Evolutionary conservation across 352 stramenopile genomes (phyloP), one percentile per base, ranked within the genome.

Genomic region (Phytophthora brassicae): DNA sequence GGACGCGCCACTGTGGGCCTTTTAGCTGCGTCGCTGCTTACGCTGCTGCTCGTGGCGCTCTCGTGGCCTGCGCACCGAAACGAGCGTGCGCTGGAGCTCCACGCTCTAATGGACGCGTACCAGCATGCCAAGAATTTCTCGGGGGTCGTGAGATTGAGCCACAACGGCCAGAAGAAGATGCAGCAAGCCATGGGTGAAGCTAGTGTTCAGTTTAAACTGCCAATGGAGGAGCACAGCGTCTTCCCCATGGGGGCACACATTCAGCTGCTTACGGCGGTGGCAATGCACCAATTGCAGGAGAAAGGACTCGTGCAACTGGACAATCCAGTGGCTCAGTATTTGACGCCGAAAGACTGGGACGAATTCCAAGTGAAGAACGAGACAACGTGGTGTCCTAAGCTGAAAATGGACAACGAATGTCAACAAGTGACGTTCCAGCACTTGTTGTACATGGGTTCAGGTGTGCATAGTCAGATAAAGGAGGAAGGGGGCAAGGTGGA

Each of bases 281-380:
- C 77, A n/a, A 62, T 88, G 65, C 64, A 85, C 41, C 80, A 89
- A 47, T 62, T 89, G 52, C 75, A 89, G 52, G 80, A 89, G 50
- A 66, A 64, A 29, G 63, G 65, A 0, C 24, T 42, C 17, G 76
- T 89, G 4, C 60, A 79, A 6, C 44, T 89, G 9, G 49, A 70
- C 6, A 26, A 55, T 0, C 45, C 75, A 0, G 68, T 88, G 28
- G 77, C 69, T 20, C 31, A 60, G 14, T 77, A 79, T 39, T 62
- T 86, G 19, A 71, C 66, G 24, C 17, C 47, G 0, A 24, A 67
- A 2, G 80, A 88, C 65, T 86, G 84, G 67, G 44, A 50, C 9
- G 35, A 29, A n/a, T 88, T 89, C 52, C 71, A 71, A 16, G 66
- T 81, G 35, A 64, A 41, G 17, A 86, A 86, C 52, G 66, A 75